These are phyloP conservation scores for Backusella liffmaniae DNA, from an alignment of 192 early-diverging fungal genomes.

Conservation along the genomic window DNA sequence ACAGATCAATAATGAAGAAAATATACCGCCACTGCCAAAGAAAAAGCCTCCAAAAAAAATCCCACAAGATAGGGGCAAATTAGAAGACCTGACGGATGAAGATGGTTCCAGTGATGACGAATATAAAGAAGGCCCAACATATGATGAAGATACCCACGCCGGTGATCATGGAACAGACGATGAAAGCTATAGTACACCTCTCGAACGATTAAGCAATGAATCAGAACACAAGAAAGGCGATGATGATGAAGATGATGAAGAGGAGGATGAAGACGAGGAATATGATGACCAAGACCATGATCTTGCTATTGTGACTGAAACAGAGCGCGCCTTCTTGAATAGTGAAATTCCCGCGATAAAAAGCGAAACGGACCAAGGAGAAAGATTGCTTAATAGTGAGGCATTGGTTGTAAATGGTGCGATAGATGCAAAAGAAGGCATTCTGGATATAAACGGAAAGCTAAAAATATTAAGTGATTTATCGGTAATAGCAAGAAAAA, in stretches of 20 bases:
- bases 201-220: not conserved
- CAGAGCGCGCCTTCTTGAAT: not conserved
- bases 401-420: not conserved
- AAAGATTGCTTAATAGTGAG: not conserved
- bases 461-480: slow-evolving; percentile 10
- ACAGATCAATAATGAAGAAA: not conserved
- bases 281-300: slow-evolving; percentile 1
- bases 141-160: not conserved
- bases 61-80: not conserved
- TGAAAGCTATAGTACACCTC: not conserved
- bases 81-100: slow-evolving; percentile 6
- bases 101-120: not conserved
- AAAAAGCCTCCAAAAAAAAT: not conserved
- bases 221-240: not conserved
- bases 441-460: not conserved
- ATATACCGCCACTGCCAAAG: not conserved
- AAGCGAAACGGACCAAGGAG: slow-evolving; percentile 11
- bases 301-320: not conserved
- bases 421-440: not conserved
- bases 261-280: not conserved
- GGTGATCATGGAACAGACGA: not conserved
- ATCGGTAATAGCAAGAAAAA: not conserved
- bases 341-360: not conserved
- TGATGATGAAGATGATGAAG: not conserved
- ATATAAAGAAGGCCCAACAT: not conserved